Base-by-base conservation (phyloP, 2,329 filamentous ascomycete species). In the Ilyonectria sp. region DNA sequence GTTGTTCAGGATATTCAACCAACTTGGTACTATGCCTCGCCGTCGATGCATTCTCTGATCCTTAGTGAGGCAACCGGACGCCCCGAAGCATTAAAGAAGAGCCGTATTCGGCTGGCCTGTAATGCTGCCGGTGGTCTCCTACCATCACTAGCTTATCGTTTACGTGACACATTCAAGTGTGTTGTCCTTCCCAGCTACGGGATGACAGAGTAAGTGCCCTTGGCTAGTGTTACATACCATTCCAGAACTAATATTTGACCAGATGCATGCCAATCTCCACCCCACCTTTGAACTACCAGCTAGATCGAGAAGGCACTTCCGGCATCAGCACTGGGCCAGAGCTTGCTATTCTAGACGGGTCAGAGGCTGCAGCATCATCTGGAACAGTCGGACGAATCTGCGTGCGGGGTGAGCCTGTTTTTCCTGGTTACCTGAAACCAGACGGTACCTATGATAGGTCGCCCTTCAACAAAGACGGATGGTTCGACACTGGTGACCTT, bases 11-110 rank as follows among this genome's bases (percentile, higher is more conserved):
- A 81, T 40, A 78, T 82, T 26, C 74, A 78, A 6, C 84, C 86
- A 1, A 88, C 86, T 0, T 89, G 87, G 87, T 89, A 89, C 75
- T 89, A 89, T 71, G 87, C 86, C 1, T 87, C 86, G 13, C 87
- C 86, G 1, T 86, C 86, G 1, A 89, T 89, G 86, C 87, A 89
- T 69, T 83, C 85, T 10, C 79, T 87, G 61, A 87, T 89, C 43
- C 77, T 89, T 1, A 82, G 82, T n/a, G 83, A 85, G 69, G 82
- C 79, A 8, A 69, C 76, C 15, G 76, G 80, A 26, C 80, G 85
- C 15, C 76, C 76, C 0, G 77, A 81, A 26, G 82, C 83, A 17
- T 67, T 85, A n/a, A 70, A 77, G 4, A 82, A 82, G 29, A 85
- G 81, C 65, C 79, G 77, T 15, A 86, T 89, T 53, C 77, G 84